phyloP scores from a whole-genome alignment of 2,329 filamentous ascomycete genomes.

The Diaporthe australafricana region DNA sequence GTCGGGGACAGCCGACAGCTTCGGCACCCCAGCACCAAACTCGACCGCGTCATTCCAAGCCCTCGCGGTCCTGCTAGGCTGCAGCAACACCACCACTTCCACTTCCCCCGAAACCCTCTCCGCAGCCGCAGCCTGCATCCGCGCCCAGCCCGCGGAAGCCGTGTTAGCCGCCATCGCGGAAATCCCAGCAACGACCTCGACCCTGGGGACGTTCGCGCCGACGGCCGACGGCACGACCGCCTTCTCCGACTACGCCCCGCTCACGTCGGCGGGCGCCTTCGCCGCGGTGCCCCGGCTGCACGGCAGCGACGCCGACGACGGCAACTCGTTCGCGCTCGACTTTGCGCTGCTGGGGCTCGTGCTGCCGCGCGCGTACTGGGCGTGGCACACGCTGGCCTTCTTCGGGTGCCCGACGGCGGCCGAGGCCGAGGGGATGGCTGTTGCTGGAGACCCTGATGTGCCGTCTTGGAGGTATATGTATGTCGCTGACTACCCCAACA shows the following conservation, averaged over 20 bases:
- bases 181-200: background rate
- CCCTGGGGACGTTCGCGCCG: slow-evolving; percentile 10
- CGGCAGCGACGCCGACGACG: slow-evolving; percentile 10
- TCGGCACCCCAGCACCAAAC: background rate
- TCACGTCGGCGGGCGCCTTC: background rate
- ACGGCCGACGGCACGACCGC: slow-evolving; percentile 21
- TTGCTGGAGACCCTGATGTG: background rate
- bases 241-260: background rate
- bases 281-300: slow-evolving; percentile 2
- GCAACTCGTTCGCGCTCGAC: slow-evolving; percentile 13
- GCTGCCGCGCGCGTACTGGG: slow-evolving; percentile 5
- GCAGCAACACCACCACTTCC: slow-evolving; percentile 5
- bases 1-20: slow-evolving; percentile 29
- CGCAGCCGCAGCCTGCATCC: background rate
- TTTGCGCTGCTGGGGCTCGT: slow-evolving; percentile 11
- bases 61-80: background rate
- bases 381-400: slow-evolving; percentile 21
- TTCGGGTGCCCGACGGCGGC: slow-evolving; percentile 16
- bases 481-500: slow-evolving; percentile 9
- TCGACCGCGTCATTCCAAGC: slow-evolving; percentile 2
- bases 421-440: background rate
- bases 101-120: background rate
- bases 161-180: background rate
- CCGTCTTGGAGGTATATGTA: slow-evolving; percentile 26
- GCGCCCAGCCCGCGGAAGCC: slow-evolving; percentile 1